Evolutionary conservation across 2,329 filamentous ascomycete genomes (phyloP), one percentile per base, ranked within the genome.

Genomic region (Colletotrichum brevisporum): DNA sequence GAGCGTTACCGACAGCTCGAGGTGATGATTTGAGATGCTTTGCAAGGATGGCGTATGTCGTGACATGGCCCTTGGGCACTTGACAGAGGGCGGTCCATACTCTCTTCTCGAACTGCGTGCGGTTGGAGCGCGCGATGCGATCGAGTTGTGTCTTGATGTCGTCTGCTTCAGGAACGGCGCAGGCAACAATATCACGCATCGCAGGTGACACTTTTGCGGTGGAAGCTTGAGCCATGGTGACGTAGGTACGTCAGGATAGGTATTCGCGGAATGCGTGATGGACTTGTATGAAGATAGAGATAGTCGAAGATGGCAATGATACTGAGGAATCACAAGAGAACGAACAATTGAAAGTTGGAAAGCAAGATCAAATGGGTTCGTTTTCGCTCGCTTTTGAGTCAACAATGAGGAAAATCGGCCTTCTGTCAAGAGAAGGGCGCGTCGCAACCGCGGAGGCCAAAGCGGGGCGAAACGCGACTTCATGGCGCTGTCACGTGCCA

Each of bases 31-130:
- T 79, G 16, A 95, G 85, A 67, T 91, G 87, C 9, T 84, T 84
- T 0, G 94, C 89, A 61, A 97, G 83, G 1, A 91, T 84, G 3
- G 88, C 91, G 80, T 97, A 97, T 0, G 94, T 95, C 0, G 92
- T 94, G 75, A 94, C 91, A 62, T 85, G 84, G 39, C 94, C 94
- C 16, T 82, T 79, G 1, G 94, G 94, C 69, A 97, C 93, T 76
- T 94, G 92, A 76, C 91, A 91, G 3, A 97, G 88, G 5, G 92
- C 85, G 2, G 86, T 82, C 83, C 94, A 95, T 71, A 97, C 88
- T 68, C 81, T 80, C 78, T 89, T 88, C 77, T 90, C 88, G 75
- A 89, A 90, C 6, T 83, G 74, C 0, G 88, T 89, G 71, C 83
- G 80, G 27, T 72, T 71, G 21, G 82, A 83, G 16, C 77, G 71